Evolutionary conservation across 768 basidiomycete species (phyloP).

Genomic region (Lepiota brunneoincarnata): DNA sequence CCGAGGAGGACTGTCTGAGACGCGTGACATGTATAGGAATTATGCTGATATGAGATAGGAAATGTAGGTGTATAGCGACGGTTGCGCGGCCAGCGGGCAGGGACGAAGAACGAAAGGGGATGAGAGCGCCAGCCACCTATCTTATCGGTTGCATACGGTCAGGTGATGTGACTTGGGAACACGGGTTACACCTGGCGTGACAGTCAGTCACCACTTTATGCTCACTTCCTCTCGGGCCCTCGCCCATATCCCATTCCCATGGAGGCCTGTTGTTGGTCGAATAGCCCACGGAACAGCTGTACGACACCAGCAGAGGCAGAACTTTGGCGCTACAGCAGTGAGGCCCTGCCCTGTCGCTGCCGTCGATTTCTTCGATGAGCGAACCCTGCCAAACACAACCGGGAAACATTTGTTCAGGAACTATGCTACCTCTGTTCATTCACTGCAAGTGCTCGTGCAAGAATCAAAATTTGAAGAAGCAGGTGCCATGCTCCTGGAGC

Average conservation of each 20-base stretch:
- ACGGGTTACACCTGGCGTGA: constrained; percentile 11
- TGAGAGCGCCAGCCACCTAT: constrained; percentile 13
- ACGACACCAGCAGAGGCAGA: neutral
- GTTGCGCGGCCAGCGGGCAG: constrained; percentile 47
- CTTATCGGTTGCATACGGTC: constrained; percentile 11
- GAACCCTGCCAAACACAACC: neutral
- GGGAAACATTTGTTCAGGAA: neutral
- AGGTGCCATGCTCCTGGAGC: constrained; percentile 31
- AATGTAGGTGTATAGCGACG: constrained; percentile 26
- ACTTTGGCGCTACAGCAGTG: neutral
- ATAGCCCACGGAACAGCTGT: neutral
- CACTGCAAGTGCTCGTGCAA: constrained; percentile 21
- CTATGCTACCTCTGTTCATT: constrained; percentile 9
- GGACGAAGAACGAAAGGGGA: constrained; percentile 16
- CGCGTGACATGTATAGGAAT: constrained; percentile 33
- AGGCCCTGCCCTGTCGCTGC: neutral
- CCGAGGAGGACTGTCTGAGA: constrained; percentile 57
- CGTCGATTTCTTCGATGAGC: neutral
- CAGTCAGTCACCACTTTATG: constrained; percentile 24
- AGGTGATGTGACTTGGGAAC: constrained; percentile 15
- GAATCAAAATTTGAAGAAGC: constrained; percentile 28
- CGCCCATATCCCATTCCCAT: constrained; percentile 26
- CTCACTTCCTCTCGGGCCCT: constrained; percentile 31
- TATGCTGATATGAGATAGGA: constrained; percentile 23
- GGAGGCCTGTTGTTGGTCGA: constrained; percentile 9